These are phyloP conservation scores for Ganoderma multipileum DNA, from an alignment of 1,284 basidiomycete genomes.

Conservation along the genomic window DNA sequence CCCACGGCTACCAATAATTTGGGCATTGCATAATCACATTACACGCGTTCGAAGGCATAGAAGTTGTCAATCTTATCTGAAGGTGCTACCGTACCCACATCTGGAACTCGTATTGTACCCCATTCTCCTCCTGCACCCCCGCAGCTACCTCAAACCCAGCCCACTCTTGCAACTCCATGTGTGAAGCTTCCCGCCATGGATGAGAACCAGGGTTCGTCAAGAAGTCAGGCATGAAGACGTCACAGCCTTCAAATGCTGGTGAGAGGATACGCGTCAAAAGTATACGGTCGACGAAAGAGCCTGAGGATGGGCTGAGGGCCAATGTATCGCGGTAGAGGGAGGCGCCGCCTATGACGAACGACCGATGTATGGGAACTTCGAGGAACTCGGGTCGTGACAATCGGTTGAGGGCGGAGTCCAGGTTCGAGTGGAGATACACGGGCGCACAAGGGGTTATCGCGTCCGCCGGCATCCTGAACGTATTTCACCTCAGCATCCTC, in stretches of 20 bases:
- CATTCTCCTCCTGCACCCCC: constrained; percentile 83
- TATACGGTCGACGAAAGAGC: constrained; percentile 72
- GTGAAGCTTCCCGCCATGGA: constrained; percentile 65
- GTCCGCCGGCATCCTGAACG: constrained; percentile 28
- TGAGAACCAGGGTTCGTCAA: constrained; percentile 26
- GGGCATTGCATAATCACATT: neutral
- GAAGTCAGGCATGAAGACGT: constrained; percentile 88
- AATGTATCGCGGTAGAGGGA: constrained; percentile 82
- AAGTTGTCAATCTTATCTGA: neutral
- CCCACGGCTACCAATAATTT: neutral
- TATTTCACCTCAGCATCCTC: constrained; percentile 2
- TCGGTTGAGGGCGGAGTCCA: constrained; percentile 29
- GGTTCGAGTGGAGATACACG: constrained; percentile 29
- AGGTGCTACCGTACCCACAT: constrained; percentile 76
- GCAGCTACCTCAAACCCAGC: constrained; percentile 80
- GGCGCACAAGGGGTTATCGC: constrained; percentile 24
- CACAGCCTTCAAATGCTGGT: constrained; percentile 83
- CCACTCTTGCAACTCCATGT: constrained; percentile 76
- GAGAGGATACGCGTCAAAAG: constrained; percentile 86
- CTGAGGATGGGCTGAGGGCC: constrained; percentile 44
- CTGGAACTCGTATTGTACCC: constrained; percentile 86
- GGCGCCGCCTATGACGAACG: constrained; percentile 92
- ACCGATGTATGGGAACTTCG: constrained; percentile 48
- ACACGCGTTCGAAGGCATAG: neutral
- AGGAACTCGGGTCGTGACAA: constrained; percentile 25